These are phyloP conservation scores for Colletotrichum australisinense DNA, from an alignment of 2,329 filamentous ascomycete genomes.

Conservation along the genomic window DNA sequence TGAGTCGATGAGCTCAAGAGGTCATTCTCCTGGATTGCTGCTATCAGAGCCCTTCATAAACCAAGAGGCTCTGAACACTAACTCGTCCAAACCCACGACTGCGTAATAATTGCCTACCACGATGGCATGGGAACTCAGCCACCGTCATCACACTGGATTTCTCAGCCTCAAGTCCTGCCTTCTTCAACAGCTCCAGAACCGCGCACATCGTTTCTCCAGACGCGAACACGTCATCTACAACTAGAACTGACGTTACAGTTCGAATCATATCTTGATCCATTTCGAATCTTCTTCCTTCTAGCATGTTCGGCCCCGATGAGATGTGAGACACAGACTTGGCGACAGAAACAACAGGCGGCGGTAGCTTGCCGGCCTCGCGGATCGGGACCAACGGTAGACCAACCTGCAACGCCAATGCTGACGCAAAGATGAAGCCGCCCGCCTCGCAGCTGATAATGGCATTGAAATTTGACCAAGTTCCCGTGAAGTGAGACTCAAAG, in stretches of 20 bases:
- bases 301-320: constrained; percentile 51
- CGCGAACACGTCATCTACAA: constrained; percentile 71
- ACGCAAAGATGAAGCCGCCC: constrained; percentile 67
- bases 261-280: constrained; percentile 57
- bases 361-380: constrained; percentile 68
- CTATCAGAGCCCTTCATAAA: constrained; percentile 38
- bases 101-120: constrained; percentile 60
- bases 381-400: constrained; percentile 60
- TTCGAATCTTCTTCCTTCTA: constrained; percentile 55
- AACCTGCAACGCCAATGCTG: constrained; percentile 56
- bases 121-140: constrained; percentile 68
- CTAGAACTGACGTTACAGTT: constrained; percentile 56
- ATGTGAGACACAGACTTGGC: constrained; percentile 63
- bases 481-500: constrained; percentile 56
- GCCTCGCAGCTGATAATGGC: constrained; percentile 65
- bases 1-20: too few relatives aligned
- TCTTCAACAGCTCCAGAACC: constrained; percentile 58
- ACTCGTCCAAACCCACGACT: constrained; percentile 60
- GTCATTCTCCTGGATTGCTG: too few relatives aligned
- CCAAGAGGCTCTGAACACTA: constrained; percentile 63
- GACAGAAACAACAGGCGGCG: constrained; percentile 64
- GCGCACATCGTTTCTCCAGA: constrained; percentile 66
- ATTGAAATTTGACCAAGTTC: constrained; percentile 58
- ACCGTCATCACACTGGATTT: constrained; percentile 63
- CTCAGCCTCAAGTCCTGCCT: constrained; percentile 53